phyloP scores from a whole-genome alignment of 2,329 filamentous ascomycete species.

The Paraconiothyrium sp. region DNA sequence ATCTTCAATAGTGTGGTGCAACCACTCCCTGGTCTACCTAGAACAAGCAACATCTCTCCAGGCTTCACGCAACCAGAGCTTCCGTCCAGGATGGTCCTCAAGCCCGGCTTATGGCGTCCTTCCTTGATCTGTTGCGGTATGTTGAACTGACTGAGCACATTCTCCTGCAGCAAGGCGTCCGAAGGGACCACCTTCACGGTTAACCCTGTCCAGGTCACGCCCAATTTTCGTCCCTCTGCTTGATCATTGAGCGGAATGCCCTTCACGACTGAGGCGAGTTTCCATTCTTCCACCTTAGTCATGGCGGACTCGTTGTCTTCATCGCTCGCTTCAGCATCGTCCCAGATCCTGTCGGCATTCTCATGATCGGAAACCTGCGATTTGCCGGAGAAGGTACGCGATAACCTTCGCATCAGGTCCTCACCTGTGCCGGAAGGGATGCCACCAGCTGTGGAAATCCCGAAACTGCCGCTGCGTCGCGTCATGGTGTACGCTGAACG shows the following conservation, averaged over 20 bases:
- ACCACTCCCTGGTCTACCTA: conserved; percentile 60
- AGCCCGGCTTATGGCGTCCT: conserved; percentile 19
- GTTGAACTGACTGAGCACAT: conserved; percentile 28
- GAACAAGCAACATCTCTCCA: conserved; percentile 54
- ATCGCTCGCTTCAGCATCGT: conserved; percentile 4
- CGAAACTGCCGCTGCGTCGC: conserved; percentile 6
- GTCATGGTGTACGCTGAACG: conserved; percentile 5
- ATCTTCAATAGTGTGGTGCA: conserved; percentile 56
- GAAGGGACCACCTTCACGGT: conserved; percentile 27
- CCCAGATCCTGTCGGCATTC: not conserved
- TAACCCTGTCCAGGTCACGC: conserved; percentile 26
- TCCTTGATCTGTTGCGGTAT: conserved; percentile 25
- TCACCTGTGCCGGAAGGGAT: conserved; percentile 8
- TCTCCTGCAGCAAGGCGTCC: conserved; percentile 29
- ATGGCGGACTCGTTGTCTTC: conserved; percentile 8
- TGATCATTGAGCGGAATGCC: conserved; percentile 15
- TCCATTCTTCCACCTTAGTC: conserved; percentile 15
- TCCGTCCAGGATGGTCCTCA: conserved; percentile 57
- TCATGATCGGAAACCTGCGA: not conserved
- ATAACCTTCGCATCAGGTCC: conserved; percentile 4
- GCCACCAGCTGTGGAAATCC: not conserved
- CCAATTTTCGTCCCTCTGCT: conserved; percentile 12
- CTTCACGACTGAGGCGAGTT: conserved; percentile 16
- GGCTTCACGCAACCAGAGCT: conserved; percentile 69
- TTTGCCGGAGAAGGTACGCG: conserved; percentile 5